phyloP scores from a whole-genome alignment of 768 basidiomycete genomes.

The Flagelloscypha sp. region DNA sequence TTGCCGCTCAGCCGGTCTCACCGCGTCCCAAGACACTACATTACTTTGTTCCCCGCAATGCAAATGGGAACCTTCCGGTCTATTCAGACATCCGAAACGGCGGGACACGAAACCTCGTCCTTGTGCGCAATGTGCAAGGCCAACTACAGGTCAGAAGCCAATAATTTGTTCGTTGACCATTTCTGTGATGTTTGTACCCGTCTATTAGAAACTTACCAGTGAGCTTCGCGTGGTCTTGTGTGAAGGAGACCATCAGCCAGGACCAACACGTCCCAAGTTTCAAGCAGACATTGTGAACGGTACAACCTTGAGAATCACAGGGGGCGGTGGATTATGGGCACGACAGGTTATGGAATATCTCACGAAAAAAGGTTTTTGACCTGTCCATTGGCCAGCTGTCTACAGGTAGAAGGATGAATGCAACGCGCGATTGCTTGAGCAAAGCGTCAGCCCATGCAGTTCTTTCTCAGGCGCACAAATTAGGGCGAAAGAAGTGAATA shows the following conservation, averaged over 20 bases:
- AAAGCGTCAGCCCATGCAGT: too few relatives aligned
- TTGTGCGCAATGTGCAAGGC: conserved; percentile 65
- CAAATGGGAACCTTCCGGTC: conserved; percentile 61
- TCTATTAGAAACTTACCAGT: conserved; percentile 44
- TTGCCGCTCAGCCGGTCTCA: not conserved
- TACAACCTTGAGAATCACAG: conserved; percentile 50
- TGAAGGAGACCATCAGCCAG: conserved; percentile 28
- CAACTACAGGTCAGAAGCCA: conserved; percentile 40
- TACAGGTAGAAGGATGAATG: too few relatives aligned
- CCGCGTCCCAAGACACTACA: too few relatives aligned
- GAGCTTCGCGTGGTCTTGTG: conserved; percentile 51
- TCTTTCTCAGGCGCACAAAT: too few relatives aligned
- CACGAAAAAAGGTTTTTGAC: conserved; percentile 53
- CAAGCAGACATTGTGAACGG: conserved; percentile 38
- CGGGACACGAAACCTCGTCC: conserved; percentile 47
- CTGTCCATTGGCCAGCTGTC: not conserved
- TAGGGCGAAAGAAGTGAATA: too few relatives aligned
- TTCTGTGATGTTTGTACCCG: conserved; percentile 8
- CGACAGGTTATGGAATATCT: conserved; percentile 56
- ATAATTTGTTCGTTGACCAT: conserved; percentile 6
- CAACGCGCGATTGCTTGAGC: too few relatives aligned
- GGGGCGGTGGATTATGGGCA: conserved; percentile 62
- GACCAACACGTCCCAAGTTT: conserved; percentile 41
- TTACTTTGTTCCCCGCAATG: conserved; percentile 65
- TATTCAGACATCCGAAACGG: conserved; percentile 68